Evolutionary conservation across 441 rosid genomes (phyloP).

Genomic region (Kokia cookei): DNA sequence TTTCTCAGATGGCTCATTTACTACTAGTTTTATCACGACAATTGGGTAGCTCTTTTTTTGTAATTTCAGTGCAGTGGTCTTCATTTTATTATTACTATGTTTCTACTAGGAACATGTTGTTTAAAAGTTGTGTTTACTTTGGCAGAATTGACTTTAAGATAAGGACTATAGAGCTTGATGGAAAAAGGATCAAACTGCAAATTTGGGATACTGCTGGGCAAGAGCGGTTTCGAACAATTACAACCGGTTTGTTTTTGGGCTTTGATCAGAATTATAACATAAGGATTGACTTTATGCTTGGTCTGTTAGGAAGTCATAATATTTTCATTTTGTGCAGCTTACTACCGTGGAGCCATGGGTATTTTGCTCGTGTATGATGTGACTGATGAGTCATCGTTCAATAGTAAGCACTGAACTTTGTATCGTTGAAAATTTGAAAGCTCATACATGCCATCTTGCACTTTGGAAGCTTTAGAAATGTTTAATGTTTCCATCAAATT

Average conservation of each 20-base stretch:
- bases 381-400: conserved; percentile 91
- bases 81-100: not conserved
- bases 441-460: not conserved
- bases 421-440: conserved; percentile 10
- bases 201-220: conserved; percentile 99
- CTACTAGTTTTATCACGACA: conserved; percentile 95
- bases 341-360: conserved; percentile 96
- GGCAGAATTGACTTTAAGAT: conserved; percentile 95
- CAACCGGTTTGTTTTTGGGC: conserved; percentile 60
- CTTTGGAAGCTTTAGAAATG: conserved; percentile 1
- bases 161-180: conserved; percentile 94
- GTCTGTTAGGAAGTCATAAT: not conserved
- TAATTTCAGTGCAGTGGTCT: not conserved
- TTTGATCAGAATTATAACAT: not conserved
- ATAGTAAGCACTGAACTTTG: conserved; percentile 49
- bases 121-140: conserved; percentile 1
- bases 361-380: conserved; percentile 94
- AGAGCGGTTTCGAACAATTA: conserved; percentile 94
- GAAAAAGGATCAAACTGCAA: conserved; percentile 90
- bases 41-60: conserved; percentile 56
- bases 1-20: conserved; percentile 97
- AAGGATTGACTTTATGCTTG: not conserved
- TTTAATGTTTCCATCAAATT: not conserved
- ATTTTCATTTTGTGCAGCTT: conserved; percentile 52
- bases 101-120: not conserved